These are phyloP conservation scores for Claviceps sp. DNA, from an alignment of 2,329 filamentous ascomycete species.

Conservation along the genomic window DNA sequence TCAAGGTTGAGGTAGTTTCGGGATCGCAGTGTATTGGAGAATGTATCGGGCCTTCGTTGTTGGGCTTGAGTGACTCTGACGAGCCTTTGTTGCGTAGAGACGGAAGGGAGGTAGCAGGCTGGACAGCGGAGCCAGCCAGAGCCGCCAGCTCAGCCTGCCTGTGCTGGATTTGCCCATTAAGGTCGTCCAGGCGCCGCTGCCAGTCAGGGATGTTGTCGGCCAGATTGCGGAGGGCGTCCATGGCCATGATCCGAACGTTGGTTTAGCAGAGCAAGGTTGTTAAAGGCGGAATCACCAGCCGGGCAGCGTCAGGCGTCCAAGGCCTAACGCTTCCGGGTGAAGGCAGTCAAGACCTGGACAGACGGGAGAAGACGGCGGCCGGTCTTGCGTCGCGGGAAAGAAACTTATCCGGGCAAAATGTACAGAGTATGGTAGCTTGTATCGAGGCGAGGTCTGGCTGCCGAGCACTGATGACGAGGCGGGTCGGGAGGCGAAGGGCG, in stretches of 20 bases:
- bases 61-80: conserved; percentile 38
- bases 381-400: not conserved
- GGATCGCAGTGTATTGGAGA: conserved; percentile 12
- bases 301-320: conserved; percentile 17
- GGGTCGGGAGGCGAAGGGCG: not conserved
- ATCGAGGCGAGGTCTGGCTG: not conserved
- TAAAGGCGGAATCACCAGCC: conserved; percentile 11
- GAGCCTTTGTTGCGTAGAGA: conserved; percentile 39
- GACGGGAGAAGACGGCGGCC: not conserved
- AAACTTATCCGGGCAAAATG: not conserved
- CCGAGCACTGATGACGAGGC: not conserved
- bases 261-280: conserved; percentile 17
- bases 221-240: conserved; percentile 44
- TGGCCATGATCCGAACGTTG: conserved; percentile 25
- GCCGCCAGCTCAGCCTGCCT: conserved; percentile 48
- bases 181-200: conserved; percentile 44
- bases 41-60: conserved; percentile 26
- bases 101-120: conserved; percentile 17
- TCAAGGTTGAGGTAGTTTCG: not conserved
- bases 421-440: not conserved
- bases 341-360: not conserved
- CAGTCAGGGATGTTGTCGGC: conserved; percentile 45
- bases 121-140: conserved; percentile 20
- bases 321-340: conserved; percentile 15
- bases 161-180: conserved; percentile 46